Percentiles rank a stretch among this genome's conserved stretches.
These are phyloP conservation scores for Camelina laxa DNA, from an alignment of 345 rosid genomes.

Conservation along the genomic window DNA sequence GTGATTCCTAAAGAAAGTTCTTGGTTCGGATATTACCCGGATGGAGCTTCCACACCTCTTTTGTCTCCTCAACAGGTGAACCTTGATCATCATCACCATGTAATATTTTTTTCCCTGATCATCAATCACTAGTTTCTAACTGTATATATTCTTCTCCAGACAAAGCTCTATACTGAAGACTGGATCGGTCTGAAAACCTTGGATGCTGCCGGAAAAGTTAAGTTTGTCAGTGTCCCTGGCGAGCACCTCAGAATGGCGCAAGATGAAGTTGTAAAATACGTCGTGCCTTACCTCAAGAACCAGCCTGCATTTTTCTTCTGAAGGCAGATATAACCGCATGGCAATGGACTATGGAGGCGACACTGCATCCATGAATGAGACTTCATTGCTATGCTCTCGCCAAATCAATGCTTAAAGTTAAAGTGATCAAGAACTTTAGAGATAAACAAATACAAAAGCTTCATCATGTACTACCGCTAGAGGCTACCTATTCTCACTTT, in stretches of 20 bases:
- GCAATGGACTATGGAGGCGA: neutral
- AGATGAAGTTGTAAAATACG: conserved; percentile 57
- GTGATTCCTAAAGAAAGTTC: conserved; percentile 85
- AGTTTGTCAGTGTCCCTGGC: conserved; percentile 67
- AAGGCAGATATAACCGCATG: neutral
- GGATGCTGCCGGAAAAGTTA: conserved; percentile 74
- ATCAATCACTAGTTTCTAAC: conserved; percentile 1
- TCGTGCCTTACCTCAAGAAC: conserved; percentile 62
- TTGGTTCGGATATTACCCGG: conserved; percentile 90
- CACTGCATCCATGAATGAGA: neutral
- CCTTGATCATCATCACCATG: neutral
- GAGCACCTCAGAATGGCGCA: conserved; percentile 69
- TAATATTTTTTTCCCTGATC: neutral
- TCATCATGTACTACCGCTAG: neutral
- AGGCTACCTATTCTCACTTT: neutral
- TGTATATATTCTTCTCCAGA: conserved; percentile 48
- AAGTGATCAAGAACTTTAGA: neutral
- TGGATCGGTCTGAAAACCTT: conserved; percentile 85
- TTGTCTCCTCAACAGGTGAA: conserved; percentile 62
- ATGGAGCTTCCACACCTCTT: conserved; percentile 72
- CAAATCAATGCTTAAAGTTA: too few species aligned
- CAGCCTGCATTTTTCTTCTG: neutral
- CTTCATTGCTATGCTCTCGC: neutral
- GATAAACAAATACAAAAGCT: neutral
- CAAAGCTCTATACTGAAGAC: conserved; percentile 77